Conservation (phyloP, 352 stramenopile species). For the Phytophthora chlamydospora region DNA sequence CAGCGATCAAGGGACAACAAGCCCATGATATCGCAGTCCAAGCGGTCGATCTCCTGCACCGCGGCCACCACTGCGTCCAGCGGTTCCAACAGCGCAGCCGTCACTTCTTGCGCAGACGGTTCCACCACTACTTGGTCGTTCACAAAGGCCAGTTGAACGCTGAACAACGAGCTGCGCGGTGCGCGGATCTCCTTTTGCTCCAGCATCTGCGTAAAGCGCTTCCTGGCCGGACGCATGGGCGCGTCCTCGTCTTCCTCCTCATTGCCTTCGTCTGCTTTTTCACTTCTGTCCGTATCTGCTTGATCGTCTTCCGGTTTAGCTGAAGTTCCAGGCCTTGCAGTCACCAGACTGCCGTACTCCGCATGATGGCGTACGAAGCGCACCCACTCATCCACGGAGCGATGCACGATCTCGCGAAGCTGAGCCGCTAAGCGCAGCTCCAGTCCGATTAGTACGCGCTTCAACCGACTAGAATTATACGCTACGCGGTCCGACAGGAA, state of each 20-base stretch:
- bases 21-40: slow-evolving; percentile 93
- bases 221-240: slow-evolving; percentile 2
- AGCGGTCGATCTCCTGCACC: slow-evolving; percentile 80
- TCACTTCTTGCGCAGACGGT: slow-evolving; percentile 75
- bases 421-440: slow-evolving; percentile 89
- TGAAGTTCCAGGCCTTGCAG: slow-evolving; percentile 1
- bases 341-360: slow-evolving; percentile 1
- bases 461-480: slow-evolving; percentile 66
- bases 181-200: slow-evolving; percentile 42
- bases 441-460: slow-evolving; percentile 83
- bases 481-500: slow-evolving; percentile 82
- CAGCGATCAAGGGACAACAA: slow-evolving; percentile 76
- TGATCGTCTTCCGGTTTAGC: slow-evolving; percentile 6
- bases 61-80: slow-evolving; percentile 80
- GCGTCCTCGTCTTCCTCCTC: slow-evolving; percentile 18
- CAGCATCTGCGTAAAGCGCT: slow-evolving; percentile 6
- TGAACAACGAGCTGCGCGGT: slow-evolving; percentile 78
- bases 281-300: background rate
- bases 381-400: slow-evolving; percentile 67
- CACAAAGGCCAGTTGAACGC: slow-evolving; percentile 73
- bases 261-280: background rate
- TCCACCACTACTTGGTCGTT: slow-evolving; percentile 59
- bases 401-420: slow-evolving; percentile 70
- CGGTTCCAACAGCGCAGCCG: slow-evolving; percentile 71
- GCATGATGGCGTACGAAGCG: slow-evolving; percentile 49